phyloP scores from a whole-genome alignment of 2,329 filamentous ascomycete species.

The Alternaria novae-zelandiae region DNA sequence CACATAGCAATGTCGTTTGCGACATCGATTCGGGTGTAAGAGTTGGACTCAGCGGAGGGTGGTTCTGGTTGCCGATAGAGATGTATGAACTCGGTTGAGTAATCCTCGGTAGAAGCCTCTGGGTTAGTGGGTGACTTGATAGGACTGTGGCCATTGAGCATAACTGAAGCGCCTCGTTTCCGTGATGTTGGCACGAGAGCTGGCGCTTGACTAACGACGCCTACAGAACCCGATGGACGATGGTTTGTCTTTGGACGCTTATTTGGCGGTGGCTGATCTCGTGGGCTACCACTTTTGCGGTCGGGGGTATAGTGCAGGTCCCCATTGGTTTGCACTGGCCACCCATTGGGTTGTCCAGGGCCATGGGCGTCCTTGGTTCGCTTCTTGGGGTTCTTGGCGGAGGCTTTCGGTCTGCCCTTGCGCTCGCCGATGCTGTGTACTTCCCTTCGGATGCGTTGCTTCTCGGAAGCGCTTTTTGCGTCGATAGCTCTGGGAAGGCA shows the following conservation, averaged over 20 bases:
- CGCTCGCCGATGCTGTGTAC: constrained; percentile 59
- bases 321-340: constrained; percentile 61
- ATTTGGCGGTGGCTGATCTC: constrained; percentile 65
- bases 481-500: constrained; percentile 83
- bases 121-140: constrained; percentile 75
- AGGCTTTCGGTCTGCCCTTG: constrained; percentile 77
- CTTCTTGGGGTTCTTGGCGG: constrained; percentile 86
- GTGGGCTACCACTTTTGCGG: constrained; percentile 57
- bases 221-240: constrained; percentile 76
- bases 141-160: constrained; percentile 72
- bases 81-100: constrained; percentile 76
- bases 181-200: constrained; percentile 67
- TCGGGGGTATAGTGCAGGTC: constrained; percentile 59
- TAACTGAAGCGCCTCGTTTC: constrained; percentile 66
- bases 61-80: constrained; percentile 70
- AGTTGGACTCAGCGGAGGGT: constrained; percentile 70
- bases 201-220: constrained; percentile 70
- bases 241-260: constrained; percentile 87
- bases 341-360: constrained; percentile 69
- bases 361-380: constrained; percentile 74
- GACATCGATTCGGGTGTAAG: constrained; percentile 76
- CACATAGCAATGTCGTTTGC: constrained; percentile 78
- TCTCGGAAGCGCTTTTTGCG: constrained; percentile 74
- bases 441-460: constrained; percentile 68
- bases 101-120: constrained; percentile 70